Base-by-base conservation (phyloP, 768 basidiomycete species). In the Rhodotorula diobovata region DNA sequence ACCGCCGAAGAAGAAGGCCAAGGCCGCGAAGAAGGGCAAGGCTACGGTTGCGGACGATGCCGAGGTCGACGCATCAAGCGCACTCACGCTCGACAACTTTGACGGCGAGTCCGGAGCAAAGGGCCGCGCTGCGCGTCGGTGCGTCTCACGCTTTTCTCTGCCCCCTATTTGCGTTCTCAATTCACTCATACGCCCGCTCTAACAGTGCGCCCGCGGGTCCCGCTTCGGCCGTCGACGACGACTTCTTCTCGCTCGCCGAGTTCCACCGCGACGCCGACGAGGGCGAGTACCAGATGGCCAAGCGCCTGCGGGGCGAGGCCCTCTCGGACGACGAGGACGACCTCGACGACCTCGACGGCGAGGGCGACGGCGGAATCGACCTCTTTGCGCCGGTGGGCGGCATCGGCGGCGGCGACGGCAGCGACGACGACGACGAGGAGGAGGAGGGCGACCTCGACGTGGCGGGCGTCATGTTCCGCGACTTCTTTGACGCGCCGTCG, bases 261-360 rank as follows among this genome's bases (percentile, higher is more conserved):
- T 99, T 99, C 83, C 96, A 98, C 77, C 84, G 87, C 5, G 87
- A 93, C 79, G 88, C 89, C 4, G 90, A 91, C 79, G 86, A 85
- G 74, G 85, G 87, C 6, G 93, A 95, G 80, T 70, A 65, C 37
- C 70, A 76, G 57, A 74, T 76, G 76, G 55, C 85, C 87, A 23
- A 84, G 81, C 68, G 83, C 82, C 25, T 83, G 85, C 18, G 87
- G 87, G 5, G 83, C 82, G 76, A 92, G 91, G 30, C 82, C 81
- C 80, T 76, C 80, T 81, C 84, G 46, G 82, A 59, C 58, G 58
- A 59, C 21, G 58, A 59, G 41, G 58, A 59, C 58, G 58, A 59
- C 23, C 23, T 84, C 51, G 83, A 83, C 25, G 86, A 84, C 23
- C 83, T 84, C 43, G 81, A 81, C 21, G 85, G 85, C 30, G 86